Base-by-base conservation (phyloP, 2,329 filamentous ascomycete genomes). In the Thermoascus crustaceus region DNA sequence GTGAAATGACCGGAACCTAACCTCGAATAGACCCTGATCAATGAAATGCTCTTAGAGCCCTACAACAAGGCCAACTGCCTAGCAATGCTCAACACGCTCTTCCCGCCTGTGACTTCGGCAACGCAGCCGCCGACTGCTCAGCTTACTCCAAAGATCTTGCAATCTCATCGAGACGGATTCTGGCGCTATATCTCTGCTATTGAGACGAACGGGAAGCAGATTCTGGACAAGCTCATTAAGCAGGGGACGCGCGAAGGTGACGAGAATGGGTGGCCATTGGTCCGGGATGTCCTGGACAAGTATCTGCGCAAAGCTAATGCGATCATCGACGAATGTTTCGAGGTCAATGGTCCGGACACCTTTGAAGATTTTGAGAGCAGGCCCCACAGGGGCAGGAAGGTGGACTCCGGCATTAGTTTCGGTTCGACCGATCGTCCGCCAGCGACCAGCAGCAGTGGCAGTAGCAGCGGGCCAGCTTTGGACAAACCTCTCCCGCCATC, bases 51-150 rank as follows among this genome's bases (percentile, higher is more conserved):
- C 17, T 62, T 78, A 19, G 62, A 69, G 20, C 75, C 76, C 1
- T 78, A 77, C 57, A 75, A 76, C 61, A 79, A 78, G 54, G 67
- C 72, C 48, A 80, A 80, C 52, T 79, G 77, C 50, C 67, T 80
- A 43, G 78, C 75, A 35, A 77, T 82, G 70, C 70, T 82, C 33
- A 82, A 82, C 58, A 81, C 77, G 7, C 63, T 82, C 19, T 76
- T 80, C 43, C 78, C 78, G 5, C 76, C 78, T 2, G 64, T 71
- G 26, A 63, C 65, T 27, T 55, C 58, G 8, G 55, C 58, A 14
- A 57, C 58, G 30, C 47, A 48, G 10, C 63, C 64, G 27, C 73
- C 71, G 4, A 75, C 73, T 7, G 58, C 66, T 18, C 67, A 72
- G 34, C 54, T 80, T 39, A 74, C 69, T 6, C 54, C 61, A 3